phyloP scores from a whole-genome alignment of 2,329 filamentous ascomycete species.

The Fusarium chuoi region DNA sequence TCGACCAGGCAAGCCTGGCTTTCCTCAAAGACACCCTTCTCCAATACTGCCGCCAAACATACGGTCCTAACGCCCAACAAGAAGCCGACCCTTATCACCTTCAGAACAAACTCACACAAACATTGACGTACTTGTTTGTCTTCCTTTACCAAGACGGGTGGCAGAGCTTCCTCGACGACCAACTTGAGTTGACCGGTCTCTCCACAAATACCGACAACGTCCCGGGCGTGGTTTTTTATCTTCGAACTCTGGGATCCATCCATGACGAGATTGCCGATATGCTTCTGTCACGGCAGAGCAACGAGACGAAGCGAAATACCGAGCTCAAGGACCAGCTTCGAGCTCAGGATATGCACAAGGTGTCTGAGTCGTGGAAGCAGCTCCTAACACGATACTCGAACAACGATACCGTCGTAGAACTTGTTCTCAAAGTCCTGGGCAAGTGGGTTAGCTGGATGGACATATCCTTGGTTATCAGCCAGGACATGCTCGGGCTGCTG shows the following conservation, averaged over 20 bases:
- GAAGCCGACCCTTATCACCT: conserved; percentile 78
- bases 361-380: conserved; percentile 91
- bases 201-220: conserved; percentile 75
- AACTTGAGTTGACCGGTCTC: conserved; percentile 77
- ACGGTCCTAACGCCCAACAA: conserved; percentile 68
- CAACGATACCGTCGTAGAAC: conserved; percentile 80
- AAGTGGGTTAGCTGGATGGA: conserved; percentile 99
- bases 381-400: conserved; percentile 82
- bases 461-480: conserved; percentile 91
- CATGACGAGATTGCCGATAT: conserved; percentile 98
- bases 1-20: conserved; percentile 77
- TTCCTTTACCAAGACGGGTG: conserved; percentile 86
- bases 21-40: conserved; percentile 85
- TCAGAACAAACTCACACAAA: conserved; percentile 98
- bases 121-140: conserved; percentile 92
- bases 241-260: conserved; percentile 87
- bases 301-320: conserved; percentile 85
- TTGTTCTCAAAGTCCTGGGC: conserved; percentile 90
- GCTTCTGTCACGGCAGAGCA: conserved; percentile 79
- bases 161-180: conserved; percentile 91
- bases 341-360: conserved; percentile 86
- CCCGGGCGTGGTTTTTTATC: conserved; percentile 83
- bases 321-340: conserved; percentile 92
- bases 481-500: conserved; percentile 84
- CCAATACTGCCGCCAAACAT: conserved; percentile 81